A percentile compares a stretch with the other conserved stretches of the same genome.
Evolutionary conservation across 2,329 filamentous ascomycete species (phyloP).

Genomic region (Monilinia fructigena): DNA sequence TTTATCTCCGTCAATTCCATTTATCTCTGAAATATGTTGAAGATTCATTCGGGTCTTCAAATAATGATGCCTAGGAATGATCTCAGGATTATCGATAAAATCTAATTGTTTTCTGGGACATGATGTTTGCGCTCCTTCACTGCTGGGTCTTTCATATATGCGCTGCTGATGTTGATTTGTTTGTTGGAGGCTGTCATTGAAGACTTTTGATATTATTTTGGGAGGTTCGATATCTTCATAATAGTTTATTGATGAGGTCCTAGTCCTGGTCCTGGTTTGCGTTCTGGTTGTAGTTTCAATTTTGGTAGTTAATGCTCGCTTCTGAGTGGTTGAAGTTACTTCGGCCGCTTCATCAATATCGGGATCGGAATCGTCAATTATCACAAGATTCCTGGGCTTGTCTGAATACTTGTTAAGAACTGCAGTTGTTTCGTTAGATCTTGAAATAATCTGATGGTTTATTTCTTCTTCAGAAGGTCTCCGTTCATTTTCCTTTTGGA

Average conservation of each 20-base stretch:
- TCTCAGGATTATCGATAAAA: conserved; percentile 5
- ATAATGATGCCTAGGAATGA: not conserved
- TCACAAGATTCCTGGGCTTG: not conserved
- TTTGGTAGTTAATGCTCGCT: conserved; percentile 11
- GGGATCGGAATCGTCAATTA: conserved; percentile 4
- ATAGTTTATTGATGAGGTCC: not conserved
- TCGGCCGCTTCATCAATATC: conserved; percentile 6
- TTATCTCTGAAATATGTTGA: conserved; percentile 15
- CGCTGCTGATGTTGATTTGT: not conserved
- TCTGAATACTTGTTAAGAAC: not conserved
- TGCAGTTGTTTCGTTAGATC: not conserved
- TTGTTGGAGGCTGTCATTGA: not conserved
- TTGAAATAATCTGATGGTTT: not conserved
- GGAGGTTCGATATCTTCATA: conserved; percentile 1
- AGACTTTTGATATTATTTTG: not conserved
- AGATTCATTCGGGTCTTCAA: conserved; percentile 6
- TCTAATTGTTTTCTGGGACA: not conserved
- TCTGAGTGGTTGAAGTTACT: conserved; percentile 9
- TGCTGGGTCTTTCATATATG: not conserved
- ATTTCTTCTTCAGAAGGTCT: not conserved
- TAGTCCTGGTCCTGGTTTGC: not conserved
- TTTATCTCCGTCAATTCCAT: conserved; percentile 1
- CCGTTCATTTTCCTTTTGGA: not conserved
- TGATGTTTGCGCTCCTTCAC: not conserved
- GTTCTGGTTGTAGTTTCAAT: not conserved